Evolutionary conservation across 2,329 filamentous ascomycete species (phyloP).

Genomic region (Fusarium sp.): DNA sequence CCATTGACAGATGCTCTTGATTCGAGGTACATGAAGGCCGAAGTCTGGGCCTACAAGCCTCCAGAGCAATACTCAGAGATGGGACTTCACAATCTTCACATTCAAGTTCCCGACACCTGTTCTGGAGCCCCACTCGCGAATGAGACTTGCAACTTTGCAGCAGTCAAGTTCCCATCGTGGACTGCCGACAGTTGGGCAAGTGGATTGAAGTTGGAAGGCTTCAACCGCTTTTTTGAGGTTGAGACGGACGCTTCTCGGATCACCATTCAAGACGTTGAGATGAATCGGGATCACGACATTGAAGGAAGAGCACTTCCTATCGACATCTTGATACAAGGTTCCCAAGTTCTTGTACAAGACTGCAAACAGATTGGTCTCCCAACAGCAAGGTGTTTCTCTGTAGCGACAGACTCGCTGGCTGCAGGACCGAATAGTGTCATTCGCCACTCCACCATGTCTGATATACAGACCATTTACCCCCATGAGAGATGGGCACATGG

Average conservation of each 20-base stretch:
- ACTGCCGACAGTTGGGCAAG: conserved; percentile 36
- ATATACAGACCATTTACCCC: conserved; percentile 33
- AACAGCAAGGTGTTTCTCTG: conserved; percentile 26
- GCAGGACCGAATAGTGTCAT: conserved; percentile 35
- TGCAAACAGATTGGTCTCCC: conserved; percentile 24
- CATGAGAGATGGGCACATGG: conserved; percentile 39
- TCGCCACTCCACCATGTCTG: conserved; percentile 25
- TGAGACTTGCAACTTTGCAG: conserved; percentile 21
- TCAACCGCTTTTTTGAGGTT: conserved; percentile 35
- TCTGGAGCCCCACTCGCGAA: conserved; percentile 6
- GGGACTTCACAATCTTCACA: conserved; percentile 23
- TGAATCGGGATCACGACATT: conserved; percentile 27
- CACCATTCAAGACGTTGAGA: conserved; percentile 23
- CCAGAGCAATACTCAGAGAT: conserved; percentile 25
- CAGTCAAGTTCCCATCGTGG: conserved; percentile 32
- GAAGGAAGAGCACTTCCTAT: conserved; percentile 17
- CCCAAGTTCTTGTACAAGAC: conserved; percentile 32
- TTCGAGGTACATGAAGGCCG: conserved; percentile 13
- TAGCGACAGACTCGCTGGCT: conserved; percentile 23
- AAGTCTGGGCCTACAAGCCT: conserved; percentile 20
- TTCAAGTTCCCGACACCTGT: conserved; percentile 19
- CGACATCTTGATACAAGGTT: conserved; percentile 33
- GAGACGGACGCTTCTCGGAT: conserved; percentile 26
- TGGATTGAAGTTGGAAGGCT: conserved; percentile 24
- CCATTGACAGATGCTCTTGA: conserved; percentile 36